These are phyloP conservation scores for Serendipita sp. DNA, from an alignment of 768 basidiomycete genomes.

Conservation along the genomic window DNA sequence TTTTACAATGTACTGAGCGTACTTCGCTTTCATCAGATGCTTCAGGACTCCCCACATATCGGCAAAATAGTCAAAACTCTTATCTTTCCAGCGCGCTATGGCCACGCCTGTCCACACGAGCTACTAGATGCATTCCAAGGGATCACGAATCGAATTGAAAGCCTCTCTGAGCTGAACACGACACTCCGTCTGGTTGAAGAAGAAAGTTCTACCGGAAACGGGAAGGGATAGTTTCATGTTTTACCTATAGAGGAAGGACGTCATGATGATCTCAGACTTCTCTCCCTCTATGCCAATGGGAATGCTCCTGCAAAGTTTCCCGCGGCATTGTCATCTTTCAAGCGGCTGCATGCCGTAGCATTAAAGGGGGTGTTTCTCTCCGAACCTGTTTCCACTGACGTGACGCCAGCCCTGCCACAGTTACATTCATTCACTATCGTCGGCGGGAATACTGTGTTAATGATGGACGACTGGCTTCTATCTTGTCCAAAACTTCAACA, in stretches of 20 bases:
- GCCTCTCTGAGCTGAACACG: not conserved
- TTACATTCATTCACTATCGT: not conserved
- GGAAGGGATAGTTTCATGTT: not conserved
- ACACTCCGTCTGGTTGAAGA: not conserved
- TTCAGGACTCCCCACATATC: not conserved
- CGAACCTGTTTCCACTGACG: not conserved
- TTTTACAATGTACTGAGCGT: not conserved
- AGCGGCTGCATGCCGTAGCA: not conserved
- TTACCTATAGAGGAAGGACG: not conserved
- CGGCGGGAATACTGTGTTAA: not conserved
- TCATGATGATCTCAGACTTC: not conserved
- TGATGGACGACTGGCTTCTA: not conserved
- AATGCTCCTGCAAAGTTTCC: not conserved
- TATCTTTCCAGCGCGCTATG: not conserved
- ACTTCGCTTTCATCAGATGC: not conserved
- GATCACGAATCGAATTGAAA: not conserved
- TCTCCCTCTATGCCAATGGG: not conserved
- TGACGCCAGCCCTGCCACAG: not conserved
- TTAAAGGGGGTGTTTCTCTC: not conserved
- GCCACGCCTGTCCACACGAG: not conserved
- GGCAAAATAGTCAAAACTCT: not conserved
- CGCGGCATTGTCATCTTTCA: not conserved
- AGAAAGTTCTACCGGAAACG: no score
- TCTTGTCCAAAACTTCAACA: not conserved
- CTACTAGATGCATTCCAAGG: not conserved